Conservation (phyloP, 2,329 filamentous ascomycete genomes). For the Hypoxylon sp. region DNA sequence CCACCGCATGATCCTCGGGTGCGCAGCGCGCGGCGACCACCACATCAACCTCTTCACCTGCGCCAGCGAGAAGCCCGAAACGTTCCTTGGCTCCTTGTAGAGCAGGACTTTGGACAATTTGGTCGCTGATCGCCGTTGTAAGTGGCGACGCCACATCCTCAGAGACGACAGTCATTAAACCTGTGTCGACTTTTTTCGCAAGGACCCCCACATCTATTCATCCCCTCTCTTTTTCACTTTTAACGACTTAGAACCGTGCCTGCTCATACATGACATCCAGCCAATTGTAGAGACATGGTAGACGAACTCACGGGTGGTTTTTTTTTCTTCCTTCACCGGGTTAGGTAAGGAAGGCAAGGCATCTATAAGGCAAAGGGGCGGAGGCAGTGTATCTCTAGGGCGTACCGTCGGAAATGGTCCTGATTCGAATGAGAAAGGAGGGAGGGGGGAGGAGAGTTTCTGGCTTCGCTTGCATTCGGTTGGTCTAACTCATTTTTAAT, state of each 20-base stretch:
- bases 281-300: background rate
- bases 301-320: background rate
- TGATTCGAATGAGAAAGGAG: background rate
- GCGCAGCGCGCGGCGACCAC: conserved; percentile 85
- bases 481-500: background rate
- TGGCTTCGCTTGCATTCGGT: background rate
- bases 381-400: background rate
- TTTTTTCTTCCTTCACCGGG: background rate
- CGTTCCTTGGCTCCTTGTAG: conserved; percentile 44
- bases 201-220: background rate
- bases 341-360: background rate
- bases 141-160: background rate
- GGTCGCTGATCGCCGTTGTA: background rate
- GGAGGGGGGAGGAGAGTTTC: background rate
- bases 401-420: background rate
- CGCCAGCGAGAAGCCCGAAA: conserved; percentile 59
- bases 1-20: conserved; percentile 90
- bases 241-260: background rate
- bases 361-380: background rate
- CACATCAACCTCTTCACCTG: conserved; percentile 91
- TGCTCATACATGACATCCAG: background rate
- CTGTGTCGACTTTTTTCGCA: too few species aligned
- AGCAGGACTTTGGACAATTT: background rate
- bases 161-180: background rate
- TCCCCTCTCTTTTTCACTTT: background rate